A percentile compares a stretch with the other conserved stretches of the same genome.
Conservation (phyloP, 306 rosid genomes). For the Acmispon strigosus region DNA sequence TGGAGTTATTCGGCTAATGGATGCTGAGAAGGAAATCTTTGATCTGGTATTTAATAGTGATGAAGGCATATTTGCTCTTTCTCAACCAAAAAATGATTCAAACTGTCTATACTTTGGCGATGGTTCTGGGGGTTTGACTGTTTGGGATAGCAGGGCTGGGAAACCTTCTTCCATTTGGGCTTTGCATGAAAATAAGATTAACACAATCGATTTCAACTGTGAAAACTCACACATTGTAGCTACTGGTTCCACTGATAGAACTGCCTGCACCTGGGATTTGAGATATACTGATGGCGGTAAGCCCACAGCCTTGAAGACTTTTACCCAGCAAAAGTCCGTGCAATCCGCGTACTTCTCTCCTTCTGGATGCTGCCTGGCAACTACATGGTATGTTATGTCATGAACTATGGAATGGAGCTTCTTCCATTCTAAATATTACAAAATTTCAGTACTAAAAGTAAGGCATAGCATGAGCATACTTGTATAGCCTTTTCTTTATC, state of each 20-base stretch:
- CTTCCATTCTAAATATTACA: neutral
- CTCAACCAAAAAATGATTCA: conserved; percentile 46
- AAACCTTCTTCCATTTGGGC: conserved; percentile 42
- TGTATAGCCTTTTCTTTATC: neutral
- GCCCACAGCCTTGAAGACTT: conserved; percentile 40
- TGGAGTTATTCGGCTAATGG: conserved; percentile 70
- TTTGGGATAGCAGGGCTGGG: conserved; percentile 67
- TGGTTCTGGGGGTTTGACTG: conserved; percentile 56
- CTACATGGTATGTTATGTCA: conserved; percentile 59
- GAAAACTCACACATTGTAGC: conserved; percentile 52
- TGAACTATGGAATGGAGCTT: conserved; percentile 13
- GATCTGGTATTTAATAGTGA: conserved; percentile 50
- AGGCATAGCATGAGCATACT: neutral
- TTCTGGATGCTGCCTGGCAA: conserved; percentile 66
- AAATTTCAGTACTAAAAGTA: neutral
- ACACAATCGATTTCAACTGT: conserved; percentile 59
- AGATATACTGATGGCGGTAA: conserved; percentile 37
- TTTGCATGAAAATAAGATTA: conserved; percentile 64
- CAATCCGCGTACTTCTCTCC: conserved; percentile 94
- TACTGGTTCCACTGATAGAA: conserved; percentile 79
- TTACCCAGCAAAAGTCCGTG: conserved; percentile 53
- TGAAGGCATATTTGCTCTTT: conserved; percentile 39
- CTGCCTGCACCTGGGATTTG: conserved; percentile 92
- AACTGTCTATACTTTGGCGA: conserved; percentile 66
- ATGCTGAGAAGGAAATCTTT: conserved; percentile 81